These are phyloP conservation scores for Trametes pubescens DNA, from an alignment of 1,284 basidiomycete genomes.

Conservation along the genomic window DNA sequence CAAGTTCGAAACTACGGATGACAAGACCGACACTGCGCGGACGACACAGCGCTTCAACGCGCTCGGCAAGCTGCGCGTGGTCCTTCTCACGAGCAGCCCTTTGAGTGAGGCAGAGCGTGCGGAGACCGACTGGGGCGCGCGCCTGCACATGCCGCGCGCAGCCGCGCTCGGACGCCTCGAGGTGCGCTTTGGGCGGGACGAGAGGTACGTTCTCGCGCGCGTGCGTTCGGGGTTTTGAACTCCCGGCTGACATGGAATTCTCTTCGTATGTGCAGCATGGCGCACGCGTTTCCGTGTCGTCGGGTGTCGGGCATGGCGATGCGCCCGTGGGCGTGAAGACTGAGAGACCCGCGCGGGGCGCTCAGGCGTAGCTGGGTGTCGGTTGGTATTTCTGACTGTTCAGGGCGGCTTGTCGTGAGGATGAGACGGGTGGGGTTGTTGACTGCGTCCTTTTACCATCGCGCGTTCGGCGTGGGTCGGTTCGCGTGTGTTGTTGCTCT, in stretches of 20 bases:
- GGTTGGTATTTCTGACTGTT: too few relatives aligned
- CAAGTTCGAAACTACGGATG: background rate
- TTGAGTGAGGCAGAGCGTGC: background rate
- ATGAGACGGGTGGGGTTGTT: too few relatives aligned
- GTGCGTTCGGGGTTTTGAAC: too few relatives aligned
- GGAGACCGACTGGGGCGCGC: slow-evolving; percentile 5
- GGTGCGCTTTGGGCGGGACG: slow-evolving; percentile 9
- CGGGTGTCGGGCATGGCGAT: background rate
- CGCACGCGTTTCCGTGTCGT: slow-evolving; percentile 5
- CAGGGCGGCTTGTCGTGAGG: too few relatives aligned
- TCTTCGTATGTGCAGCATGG: slow-evolving; percentile 5
- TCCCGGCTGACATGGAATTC: background rate
- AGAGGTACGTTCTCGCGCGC: slow-evolving; percentile 3
- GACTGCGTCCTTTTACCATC: too few relatives aligned
- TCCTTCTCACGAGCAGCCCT: background rate
- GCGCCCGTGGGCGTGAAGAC: background rate
- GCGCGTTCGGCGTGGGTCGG: too few relatives aligned
- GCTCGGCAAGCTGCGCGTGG: background rate
- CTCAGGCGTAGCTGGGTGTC: too few relatives aligned
- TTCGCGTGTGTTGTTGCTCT: too few relatives aligned
- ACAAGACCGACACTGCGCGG: too few relatives aligned
- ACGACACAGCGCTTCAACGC: background rate
- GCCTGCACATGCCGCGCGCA: slow-evolving; percentile 5
- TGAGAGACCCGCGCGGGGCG: background rate
- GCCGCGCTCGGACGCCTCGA: slow-evolving; percentile 4